Evolutionary conservation across 2,329 filamentous ascomycete species (phyloP).

Genomic region (Aureobasidium sp.): DNA sequence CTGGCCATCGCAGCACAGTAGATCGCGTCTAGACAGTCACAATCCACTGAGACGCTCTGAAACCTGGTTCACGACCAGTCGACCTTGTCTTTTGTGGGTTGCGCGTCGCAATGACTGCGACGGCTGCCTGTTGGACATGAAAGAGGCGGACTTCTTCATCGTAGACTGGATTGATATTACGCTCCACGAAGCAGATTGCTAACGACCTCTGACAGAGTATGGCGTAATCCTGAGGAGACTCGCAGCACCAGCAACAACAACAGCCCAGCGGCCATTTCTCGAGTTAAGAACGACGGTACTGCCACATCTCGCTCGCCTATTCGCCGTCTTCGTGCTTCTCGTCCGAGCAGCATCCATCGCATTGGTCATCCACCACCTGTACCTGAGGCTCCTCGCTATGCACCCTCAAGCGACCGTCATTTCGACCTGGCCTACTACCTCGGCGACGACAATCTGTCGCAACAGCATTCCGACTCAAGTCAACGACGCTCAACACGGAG

Average conservation of each 20-base stretch:
- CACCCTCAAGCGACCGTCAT: background rate
- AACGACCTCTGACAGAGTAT: slow-evolving; percentile 38
- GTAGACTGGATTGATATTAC: background rate
- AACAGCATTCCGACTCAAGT: background rate
- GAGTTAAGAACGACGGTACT: slow-evolving; percentile 46
- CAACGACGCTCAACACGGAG: background rate
- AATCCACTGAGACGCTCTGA: background rate
- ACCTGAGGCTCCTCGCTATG: slow-evolving; percentile 1
- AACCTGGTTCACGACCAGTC: background rate
- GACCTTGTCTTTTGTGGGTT: background rate
- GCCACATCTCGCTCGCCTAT: slow-evolving; percentile 51
- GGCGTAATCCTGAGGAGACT: slow-evolving; percentile 46
- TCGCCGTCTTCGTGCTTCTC: slow-evolving; percentile 35
- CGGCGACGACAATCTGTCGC: background rate
- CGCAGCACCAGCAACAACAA: slow-evolving; percentile 30
- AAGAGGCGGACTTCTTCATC: background rate
- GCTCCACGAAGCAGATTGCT: background rate
- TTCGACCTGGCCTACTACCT: slow-evolving; percentile 5
- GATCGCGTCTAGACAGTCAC: background rate
- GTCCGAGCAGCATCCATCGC: background rate
- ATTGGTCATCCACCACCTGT: background rate
- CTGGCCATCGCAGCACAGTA: background rate
- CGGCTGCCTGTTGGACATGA: background rate
- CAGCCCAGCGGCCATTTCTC: slow-evolving; percentile 43
- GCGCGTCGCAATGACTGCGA: background rate